Evolutionary conservation across 2,329 filamentous ascomycete genomes (phyloP), one percentile per base, ranked within the genome.

Genomic region (Lachnellula arida): DNA sequence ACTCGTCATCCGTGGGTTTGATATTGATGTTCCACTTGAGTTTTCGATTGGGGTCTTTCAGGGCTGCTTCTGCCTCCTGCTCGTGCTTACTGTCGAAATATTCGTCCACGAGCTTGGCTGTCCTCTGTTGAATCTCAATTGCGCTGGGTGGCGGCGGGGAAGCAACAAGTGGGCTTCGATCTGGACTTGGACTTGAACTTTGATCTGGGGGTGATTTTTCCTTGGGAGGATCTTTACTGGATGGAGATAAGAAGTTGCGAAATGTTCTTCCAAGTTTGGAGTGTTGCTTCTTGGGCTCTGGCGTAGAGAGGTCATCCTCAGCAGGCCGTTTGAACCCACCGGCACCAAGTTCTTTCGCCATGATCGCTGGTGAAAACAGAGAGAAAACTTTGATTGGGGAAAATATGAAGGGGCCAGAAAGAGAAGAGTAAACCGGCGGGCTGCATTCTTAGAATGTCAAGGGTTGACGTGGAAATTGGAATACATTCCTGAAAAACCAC

Each of bases 11-110:
- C 3, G 14, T 43, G 32, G 63, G 55, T 12, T 15, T 52, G 49
- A 67, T 63, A 25, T 60, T 42, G n/a, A 55, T 59, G 8, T 50
- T 39, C 35, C 43, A 59, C 32, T 39, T 51, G n/a, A 59, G 39
- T 23, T 59, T 59, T 9, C 57, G 50, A 5, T 49, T 44, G 4
- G 46, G 34, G 25, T 54, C 51, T 19, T 34, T 17, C 17, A 56
- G 46, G 14, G 3, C 35, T n/a, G 23, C 32, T 14, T 53, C 44
- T 14, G 44, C 55, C 32, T 49, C 46, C 12, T 49, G 19, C 7
- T 22, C 50, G 11, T 28, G 25, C 5, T 19, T 14, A 9, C 14
- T 37, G 17, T 14, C 46, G 23, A 50, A n/a, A 4, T 40, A n/a
- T 22, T 37, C 46, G 46, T 57, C 55, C 23, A 57, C 37, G n/a